Percentiles rank a stretch among this genome's conserved stretches.
phyloP scores from a whole-genome alignment of 2,329 filamentous ascomycete species.

The Colletotrichum viniferum region DNA sequence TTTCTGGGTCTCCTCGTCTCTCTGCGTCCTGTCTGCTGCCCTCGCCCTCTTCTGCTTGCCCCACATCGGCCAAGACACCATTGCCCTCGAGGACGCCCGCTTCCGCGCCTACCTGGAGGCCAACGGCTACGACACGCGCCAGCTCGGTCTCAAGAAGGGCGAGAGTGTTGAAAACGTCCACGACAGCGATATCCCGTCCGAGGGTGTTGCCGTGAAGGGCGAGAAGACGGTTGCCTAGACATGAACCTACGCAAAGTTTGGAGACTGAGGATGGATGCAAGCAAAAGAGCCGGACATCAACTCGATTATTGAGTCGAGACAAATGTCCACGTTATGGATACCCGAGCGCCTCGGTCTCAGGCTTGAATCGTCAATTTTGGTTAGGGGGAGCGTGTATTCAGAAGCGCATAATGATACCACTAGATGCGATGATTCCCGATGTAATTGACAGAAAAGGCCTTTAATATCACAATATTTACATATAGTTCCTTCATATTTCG shows the following conservation, averaged over 20 bases:
- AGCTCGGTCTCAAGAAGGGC: slow-evolving; percentile 50
- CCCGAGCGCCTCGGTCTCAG: background rate
- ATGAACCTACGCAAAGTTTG: too few relatives aligned
- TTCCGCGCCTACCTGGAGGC: slow-evolving; percentile 76
- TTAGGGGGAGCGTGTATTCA: background rate
- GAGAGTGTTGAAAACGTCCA: slow-evolving; percentile 21
- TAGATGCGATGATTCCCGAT: background rate
- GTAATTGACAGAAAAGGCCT: background rate
- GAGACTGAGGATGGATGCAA: background rate
- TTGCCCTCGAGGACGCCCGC: slow-evolving; percentile 74
- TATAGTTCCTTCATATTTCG: background rate
- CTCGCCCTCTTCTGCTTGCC: slow-evolving; percentile 69
- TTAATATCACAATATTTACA: background rate
- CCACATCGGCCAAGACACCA: slow-evolving; percentile 83
- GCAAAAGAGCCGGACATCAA: background rate
- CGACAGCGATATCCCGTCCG: background rate
- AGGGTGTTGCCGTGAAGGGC: background rate
- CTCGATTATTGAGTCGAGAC: background rate
- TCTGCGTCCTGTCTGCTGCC: slow-evolving; percentile 77
- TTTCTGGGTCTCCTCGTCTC: slow-evolving; percentile 81
- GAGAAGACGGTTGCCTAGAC: background rate
- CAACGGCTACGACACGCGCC: slow-evolving; percentile 76
- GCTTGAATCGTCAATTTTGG: background rate
- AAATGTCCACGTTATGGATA: background rate
- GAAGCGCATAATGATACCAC: background rate